Conservation (phyloP, 306 rosid genomes). For the Pueraria montana region DNA sequence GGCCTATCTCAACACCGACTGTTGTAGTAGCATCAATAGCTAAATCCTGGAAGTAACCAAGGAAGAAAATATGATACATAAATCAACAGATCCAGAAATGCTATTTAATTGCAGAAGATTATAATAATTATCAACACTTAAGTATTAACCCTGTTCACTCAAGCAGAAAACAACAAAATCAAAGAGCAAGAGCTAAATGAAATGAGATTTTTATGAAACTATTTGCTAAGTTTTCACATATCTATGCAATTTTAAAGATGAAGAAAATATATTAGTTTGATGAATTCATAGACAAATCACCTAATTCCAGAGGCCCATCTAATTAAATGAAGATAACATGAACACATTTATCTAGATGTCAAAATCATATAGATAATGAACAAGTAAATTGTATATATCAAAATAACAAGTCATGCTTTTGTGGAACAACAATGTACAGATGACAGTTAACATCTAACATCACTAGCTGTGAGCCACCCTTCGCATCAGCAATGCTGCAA, state of each 20-base stretch:
- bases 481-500: conserved; percentile 4
- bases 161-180: conserved; percentile 32
- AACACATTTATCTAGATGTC: background rate
- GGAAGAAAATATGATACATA: conserved; percentile 34
- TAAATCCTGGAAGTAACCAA: conserved; percentile 68
- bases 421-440: conserved; percentile 5
- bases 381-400: background rate
- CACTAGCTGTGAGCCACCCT: background rate
- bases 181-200: conserved; percentile 15
- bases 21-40: conserved; percentile 94
- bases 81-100: conserved; percentile 27
- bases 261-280: background rate
- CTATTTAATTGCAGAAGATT: background rate
- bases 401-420: background rate
- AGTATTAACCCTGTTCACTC: conserved; percentile 27
- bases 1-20: conserved; percentile 92
- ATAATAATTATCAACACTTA: background rate
- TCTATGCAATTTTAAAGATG: background rate
- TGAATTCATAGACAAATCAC: background rate
- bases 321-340: background rate
- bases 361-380: conserved; percentile 9
- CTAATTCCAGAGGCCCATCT: background rate
- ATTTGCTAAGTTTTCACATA: conserved; percentile 28
- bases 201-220: background rate
- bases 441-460: background rate